Evolutionary conservation across 768 basidiomycete species (phyloP), one percentile per base, ranked within the genome.

Genomic region (Lactarius deliciosus): DNA sequence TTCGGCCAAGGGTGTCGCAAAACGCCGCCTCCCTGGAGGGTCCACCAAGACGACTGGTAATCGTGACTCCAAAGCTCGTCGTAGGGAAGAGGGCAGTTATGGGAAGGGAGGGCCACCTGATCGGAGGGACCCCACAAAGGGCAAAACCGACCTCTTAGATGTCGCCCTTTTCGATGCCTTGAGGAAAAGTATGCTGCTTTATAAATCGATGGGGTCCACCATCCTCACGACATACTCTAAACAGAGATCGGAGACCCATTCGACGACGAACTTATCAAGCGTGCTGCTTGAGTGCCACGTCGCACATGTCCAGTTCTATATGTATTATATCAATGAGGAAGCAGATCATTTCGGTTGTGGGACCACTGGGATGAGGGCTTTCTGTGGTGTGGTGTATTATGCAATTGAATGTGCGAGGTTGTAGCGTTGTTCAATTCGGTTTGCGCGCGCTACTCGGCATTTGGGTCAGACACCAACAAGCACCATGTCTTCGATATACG

Each of bases 401-500:
- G 13, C 32, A 30, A 56, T 32, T 5, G 55, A 25, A 54, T 54
- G 43, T 10, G 20, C 9, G 43, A 50, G 47, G 22, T 13, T 53
- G 50, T 25, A 28, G 22, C 13, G 50, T 13, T 16, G 6, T 50
- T 50, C 50, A 15, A 9, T 10, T 25, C 50, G 15, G n/a, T 10
- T 53, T 13, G 50, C 6, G 50, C 47, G 50, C 25, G 20, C 16
- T 53, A 25, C 22, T 5, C 22, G 47, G n/a, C 11, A 11, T 25
- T 47, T 13, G 47, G n/a, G 11, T 28, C 25, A 28, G 50, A 53
- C 50, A 53, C 50, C 50, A 25, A 53, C 50, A 38, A 32, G 6
- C 32, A 61, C 9, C 32, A 79, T 77, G 79, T 69, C 72, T 10
- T 72, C 74, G 28, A 66, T 85, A 77, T 68, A 78, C 60, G 60